Percentiles rank a stretch among this genome's conserved stretches.
phyloP scores from a whole-genome alignment of 148 eudicot genomes.

The Rhododendron kiyosumense region DNA sequence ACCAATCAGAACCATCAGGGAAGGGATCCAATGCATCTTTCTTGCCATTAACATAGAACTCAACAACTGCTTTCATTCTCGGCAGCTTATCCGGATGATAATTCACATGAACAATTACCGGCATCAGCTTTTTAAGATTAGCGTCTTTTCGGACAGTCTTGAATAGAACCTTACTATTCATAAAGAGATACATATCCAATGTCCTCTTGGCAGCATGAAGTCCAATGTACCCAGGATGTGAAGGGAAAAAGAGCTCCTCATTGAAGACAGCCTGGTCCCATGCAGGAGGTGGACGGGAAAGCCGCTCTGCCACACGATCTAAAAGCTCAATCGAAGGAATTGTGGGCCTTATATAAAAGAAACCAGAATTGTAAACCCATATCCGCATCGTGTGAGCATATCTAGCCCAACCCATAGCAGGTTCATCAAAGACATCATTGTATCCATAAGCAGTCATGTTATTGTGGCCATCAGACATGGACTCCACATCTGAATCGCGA shows the following conservation, averaged over 20 bases:
- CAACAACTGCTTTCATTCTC: slow-evolving; percentile 82
- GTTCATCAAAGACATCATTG: slow-evolving; percentile 87
- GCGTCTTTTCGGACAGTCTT: slow-evolving; percentile 80
- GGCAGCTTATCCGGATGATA: slow-evolving; percentile 86
- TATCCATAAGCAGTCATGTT: slow-evolving; percentile 86
- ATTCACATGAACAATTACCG: slow-evolving; percentile 82
- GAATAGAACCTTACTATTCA: slow-evolving; percentile 93
- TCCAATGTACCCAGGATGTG: slow-evolving; percentile 84
- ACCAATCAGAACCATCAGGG: slow-evolving; percentile 75
- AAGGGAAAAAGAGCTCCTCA: slow-evolving; percentile 80
- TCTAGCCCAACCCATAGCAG: slow-evolving; percentile 96
- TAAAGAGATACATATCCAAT: slow-evolving; percentile 77
- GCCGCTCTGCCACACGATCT: slow-evolving; percentile 81
- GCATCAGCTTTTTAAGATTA: slow-evolving; percentile 64
- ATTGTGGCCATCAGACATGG: slow-evolving; percentile 92
- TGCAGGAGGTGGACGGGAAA: slow-evolving; percentile 35
- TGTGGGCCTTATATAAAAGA: slow-evolving; percentile 88
- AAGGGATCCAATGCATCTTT: slow-evolving; percentile 69
- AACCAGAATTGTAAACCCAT: slow-evolving; percentile 94
- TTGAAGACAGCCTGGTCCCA: slow-evolving; percentile 99
- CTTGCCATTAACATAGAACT: slow-evolving; percentile 70
- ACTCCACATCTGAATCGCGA: slow-evolving; percentile 92
- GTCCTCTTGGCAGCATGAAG: slow-evolving; percentile 88
- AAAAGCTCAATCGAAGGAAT: slow-evolving; percentile 85
- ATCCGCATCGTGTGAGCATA: slow-evolving; percentile 97